phyloP scores from a whole-genome alignment of 1,284 basidiomycete species.

The Tetrapyrgos nigripes region DNA sequence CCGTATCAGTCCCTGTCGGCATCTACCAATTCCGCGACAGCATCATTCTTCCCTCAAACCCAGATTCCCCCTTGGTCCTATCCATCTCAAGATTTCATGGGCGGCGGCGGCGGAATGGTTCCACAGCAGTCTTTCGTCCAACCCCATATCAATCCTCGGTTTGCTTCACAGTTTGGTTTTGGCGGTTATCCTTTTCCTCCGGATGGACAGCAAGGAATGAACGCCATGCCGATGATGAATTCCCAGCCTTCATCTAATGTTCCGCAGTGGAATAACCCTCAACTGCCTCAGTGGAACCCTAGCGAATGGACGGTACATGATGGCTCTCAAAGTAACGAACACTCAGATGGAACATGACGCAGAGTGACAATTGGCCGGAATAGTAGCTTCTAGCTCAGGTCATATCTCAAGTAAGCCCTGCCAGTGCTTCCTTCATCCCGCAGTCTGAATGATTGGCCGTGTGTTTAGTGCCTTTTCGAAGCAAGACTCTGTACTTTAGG shows the following conservation, averaged over 20 bases:
- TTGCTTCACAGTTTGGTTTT: constrained; percentile 40
- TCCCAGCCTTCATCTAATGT: too few species aligned
- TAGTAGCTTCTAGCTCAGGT: too few species aligned
- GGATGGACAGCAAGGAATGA: too few species aligned
- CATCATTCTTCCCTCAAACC: constrained; percentile 3
- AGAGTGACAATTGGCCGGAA: too few species aligned
- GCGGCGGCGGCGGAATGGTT: not conserved
- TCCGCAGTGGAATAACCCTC: not conserved
- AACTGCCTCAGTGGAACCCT: not conserved
- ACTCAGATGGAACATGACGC: too few species aligned
- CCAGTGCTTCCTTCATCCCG: too few species aligned
- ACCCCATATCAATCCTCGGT: constrained; percentile 84
- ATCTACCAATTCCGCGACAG: not conserved
- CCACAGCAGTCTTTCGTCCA: constrained; percentile 59
- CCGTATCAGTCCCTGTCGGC: not conserved
- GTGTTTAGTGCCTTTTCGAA: too few species aligned
- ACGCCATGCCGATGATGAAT: too few species aligned
- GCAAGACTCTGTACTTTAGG: too few species aligned
- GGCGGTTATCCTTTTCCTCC: not conserved
- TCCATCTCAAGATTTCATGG: constrained; percentile 1
- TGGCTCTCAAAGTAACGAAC: not conserved
- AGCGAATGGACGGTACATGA: not conserved
- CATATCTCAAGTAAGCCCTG: too few species aligned
- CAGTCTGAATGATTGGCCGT: too few species aligned
- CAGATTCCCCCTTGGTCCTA: constrained; percentile 11